Base-by-base conservation (phyloP, 257 asterid species). In the Schizonepeta tenuifolia region DNA sequence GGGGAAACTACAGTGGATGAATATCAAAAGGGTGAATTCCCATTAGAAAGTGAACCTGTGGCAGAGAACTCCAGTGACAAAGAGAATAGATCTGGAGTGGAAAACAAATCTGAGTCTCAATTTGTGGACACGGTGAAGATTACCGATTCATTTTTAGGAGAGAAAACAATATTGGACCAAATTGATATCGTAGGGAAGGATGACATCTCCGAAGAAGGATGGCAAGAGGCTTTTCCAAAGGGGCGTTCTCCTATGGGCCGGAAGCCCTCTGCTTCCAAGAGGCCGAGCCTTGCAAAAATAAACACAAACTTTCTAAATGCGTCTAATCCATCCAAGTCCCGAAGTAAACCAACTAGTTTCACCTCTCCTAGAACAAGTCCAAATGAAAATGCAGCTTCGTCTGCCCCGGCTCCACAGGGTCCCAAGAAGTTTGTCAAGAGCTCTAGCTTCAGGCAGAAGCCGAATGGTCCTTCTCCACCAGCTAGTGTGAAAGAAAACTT, bases 141-240 rank as follows among this genome's bases (percentile, higher is more conserved):
- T 11, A 47, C 77, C 0, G 92, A 81, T 64, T 44, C 65, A 28
- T 8, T 56, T 43, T 41, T 72, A 51, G 56, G 69, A 21, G 86
- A 81, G 5, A 81, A 81, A 67, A n/a, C 75, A 9, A 10, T 73
- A 35, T 26, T 76, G 76, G 85, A 81, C 75, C 84, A 76, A 70
- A 84, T 31, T 50, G 88, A 81, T 26, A 83, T 68, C n/a, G 54
- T 75, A 63, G 88, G 56, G 20, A 78, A 78, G 22, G 96, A 81
- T 17, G 89, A 86, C 17, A 44, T 69, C 44, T 87, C 89, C 17
- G 97, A 81, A 47, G 96, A 87, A 85, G 97, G 97, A 68, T 91
- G 97, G 97, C 97, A 89, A 83, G 97, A 91, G 80, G 97, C 97
- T 81, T 65, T 78, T 35, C 96, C 94, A 17, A 91, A 86, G 81